A percentile compares a stretch with the other conserved stretches of the same genome.
phyloP scores from a whole-genome alignment of 108 stramenopile species.

The Chaetoceros tenuissimus region DNA sequence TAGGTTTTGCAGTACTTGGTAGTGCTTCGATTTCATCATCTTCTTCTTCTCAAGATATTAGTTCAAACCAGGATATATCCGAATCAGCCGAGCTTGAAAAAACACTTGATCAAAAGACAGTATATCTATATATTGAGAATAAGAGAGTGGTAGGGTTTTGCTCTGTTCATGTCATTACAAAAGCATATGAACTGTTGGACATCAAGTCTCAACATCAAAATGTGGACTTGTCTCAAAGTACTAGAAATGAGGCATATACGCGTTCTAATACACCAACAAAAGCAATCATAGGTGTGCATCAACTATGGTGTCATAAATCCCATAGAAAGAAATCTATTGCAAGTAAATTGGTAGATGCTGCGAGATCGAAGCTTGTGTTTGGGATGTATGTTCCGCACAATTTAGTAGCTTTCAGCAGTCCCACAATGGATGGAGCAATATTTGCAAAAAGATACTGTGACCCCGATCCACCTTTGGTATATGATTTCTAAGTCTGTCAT shows the following conservation, averaged over 20 bases:
- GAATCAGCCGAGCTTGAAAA: conserved; percentile 5
- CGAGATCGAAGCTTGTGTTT: conserved; percentile 52
- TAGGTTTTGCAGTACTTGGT: conserved; percentile 35
- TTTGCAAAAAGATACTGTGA: conserved; percentile 47
- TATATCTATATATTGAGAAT: conserved; percentile 52
- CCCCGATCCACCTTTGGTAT: background rate
- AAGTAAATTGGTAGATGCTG: conserved; percentile 47
- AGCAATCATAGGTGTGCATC: conserved; percentile 58
- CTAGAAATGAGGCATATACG: background rate
- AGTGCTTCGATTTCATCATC: conserved; percentile 2
- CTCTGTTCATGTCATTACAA: conserved; percentile 33
- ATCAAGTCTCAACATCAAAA: too few species aligned
- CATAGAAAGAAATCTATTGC: conserved; percentile 60
- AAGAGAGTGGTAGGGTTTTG: conserved; percentile 55
- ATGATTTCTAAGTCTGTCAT: background rate
- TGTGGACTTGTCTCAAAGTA: background rate
- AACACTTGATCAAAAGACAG: conserved; percentile 13
- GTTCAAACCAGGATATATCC: background rate
- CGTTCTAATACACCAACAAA: conserved; percentile 28
- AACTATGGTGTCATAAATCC: conserved; percentile 62
- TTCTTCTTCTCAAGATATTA: conserved; percentile 12
- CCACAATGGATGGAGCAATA: conserved; percentile 51
- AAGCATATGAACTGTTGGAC: conserved; percentile 37
- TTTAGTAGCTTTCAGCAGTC: conserved; percentile 74
- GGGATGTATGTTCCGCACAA: conserved; percentile 41